Evolutionary conservation across 306 rosid genomes (phyloP).

Genomic region (Medicago truncatula): DNA sequence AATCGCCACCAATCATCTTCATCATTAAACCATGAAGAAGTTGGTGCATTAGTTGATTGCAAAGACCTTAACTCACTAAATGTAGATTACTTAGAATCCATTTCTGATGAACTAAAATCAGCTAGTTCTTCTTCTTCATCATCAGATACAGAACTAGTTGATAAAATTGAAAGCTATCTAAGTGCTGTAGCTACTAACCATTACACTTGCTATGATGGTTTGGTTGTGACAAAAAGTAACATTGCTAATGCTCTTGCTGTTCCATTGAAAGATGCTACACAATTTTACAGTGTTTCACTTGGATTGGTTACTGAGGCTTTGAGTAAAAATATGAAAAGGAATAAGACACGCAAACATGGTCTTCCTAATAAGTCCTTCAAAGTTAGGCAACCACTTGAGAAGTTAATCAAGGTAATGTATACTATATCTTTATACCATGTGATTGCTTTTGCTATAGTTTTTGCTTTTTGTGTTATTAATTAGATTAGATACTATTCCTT

Average conservation of each 20-base stretch:
- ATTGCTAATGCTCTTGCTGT: conserved; percentile 49
- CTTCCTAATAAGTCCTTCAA: conserved; percentile 44
- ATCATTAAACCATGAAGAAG: conserved; percentile 39
- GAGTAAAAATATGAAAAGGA: conserved; percentile 42
- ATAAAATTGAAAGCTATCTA: conserved; percentile 57
- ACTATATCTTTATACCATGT: background rate
- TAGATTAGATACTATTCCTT: background rate
- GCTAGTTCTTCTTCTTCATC: background rate
- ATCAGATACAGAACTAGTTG: conserved; percentile 45
- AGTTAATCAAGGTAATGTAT: conserved; percentile 65
- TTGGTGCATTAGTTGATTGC: conserved; percentile 63
- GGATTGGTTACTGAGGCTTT: conserved; percentile 68
- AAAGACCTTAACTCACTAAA: conserved; percentile 59
- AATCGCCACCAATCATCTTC: conserved; percentile 32
- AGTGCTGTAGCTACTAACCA: conserved; percentile 82
- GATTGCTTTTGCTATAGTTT: background rate
- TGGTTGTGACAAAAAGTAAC: conserved; percentile 56
- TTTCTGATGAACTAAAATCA: conserved; percentile 42
- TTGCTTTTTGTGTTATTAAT: background rate
- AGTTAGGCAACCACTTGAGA: conserved; percentile 61
- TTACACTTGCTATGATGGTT: conserved; percentile 76
- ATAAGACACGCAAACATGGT: conserved; percentile 45
- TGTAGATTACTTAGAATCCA: conserved; percentile 56
- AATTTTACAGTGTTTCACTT: conserved; percentile 73
- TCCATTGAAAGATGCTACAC: conserved; percentile 50